Percentiles rank a stretch among this genome's conserved stretches.
phyloP scores from a whole-genome alignment of 306 rosid genomes.

The Trifolium repens region DNA sequence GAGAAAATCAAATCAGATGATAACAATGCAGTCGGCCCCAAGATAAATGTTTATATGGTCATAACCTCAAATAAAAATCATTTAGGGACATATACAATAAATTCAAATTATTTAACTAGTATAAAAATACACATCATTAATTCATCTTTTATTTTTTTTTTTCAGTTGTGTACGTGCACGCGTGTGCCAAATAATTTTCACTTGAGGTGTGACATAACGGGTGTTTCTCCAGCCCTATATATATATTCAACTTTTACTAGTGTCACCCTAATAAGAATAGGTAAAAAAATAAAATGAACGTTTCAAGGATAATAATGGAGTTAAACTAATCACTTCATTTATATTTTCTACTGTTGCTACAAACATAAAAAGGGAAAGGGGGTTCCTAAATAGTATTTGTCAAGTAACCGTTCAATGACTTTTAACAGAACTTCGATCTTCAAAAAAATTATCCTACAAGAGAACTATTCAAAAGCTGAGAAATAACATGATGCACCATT shows the following conservation, averaged over 20 bases:
- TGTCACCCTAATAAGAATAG: not conserved
- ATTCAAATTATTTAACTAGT: too few species aligned
- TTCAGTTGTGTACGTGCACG: too few species aligned
- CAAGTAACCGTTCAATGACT: constrained; percentile 53
- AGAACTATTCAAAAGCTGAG: constrained; percentile 49
- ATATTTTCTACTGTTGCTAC: constrained; percentile 39
- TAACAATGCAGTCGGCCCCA: too few species aligned
- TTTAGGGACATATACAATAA: too few species aligned
- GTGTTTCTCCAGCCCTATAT: too few species aligned
- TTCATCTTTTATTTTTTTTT: too few species aligned
- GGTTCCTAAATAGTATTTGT: constrained; percentile 47
- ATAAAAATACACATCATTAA: too few species aligned
- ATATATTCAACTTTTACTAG: not conserved
- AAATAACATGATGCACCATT: constrained; percentile 54
- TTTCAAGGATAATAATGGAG: constrained; percentile 27
- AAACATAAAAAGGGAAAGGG: constrained; percentile 43
- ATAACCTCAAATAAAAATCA: too few species aligned
- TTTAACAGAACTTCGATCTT: constrained; percentile 50
- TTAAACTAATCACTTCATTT: constrained; percentile 40
- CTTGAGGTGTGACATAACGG: too few species aligned
- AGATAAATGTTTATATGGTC: too few species aligned
- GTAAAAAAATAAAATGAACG: constrained; percentile 1
- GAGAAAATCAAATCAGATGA: too few species aligned
- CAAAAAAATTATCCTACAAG: constrained; percentile 53
- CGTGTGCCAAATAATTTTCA: too few species aligned